Evolutionary conservation across 805 yeast species (phyloP).

Genomic region (Maudiozyma serrabonitensis): DNA sequence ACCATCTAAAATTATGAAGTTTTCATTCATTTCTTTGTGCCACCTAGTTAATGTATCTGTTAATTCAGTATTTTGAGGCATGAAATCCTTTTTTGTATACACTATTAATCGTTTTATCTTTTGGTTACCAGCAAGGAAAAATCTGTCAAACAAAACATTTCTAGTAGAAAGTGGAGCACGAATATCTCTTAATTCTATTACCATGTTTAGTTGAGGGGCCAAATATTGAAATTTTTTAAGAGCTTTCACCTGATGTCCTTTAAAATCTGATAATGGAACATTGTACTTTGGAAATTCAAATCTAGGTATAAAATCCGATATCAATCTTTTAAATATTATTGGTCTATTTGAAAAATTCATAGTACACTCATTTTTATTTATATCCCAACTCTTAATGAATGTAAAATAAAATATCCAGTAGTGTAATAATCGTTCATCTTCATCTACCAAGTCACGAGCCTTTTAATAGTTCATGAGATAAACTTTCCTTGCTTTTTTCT

Average conservation of each 20-base stretch:
- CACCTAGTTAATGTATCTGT: constrained; percentile 32
- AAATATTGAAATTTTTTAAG: constrained; percentile 53
- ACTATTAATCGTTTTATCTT: constrained; percentile 33
- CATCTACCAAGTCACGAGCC: no score
- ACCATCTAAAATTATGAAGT: constrained; percentile 50
- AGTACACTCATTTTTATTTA: not conserved
- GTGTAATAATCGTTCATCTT: no score
- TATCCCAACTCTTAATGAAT: no score
- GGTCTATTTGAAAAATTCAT: not conserved
- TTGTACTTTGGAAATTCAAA: constrained; percentile 62
- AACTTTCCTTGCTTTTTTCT: no score
- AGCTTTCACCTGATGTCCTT: constrained; percentile 85
- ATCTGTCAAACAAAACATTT: constrained; percentile 66
- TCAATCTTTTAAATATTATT: not conserved
- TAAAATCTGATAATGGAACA: constrained; percentile 65
- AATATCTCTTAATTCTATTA: constrained; percentile 79
- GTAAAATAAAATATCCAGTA: no score
- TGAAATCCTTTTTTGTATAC: constrained; percentile 68
- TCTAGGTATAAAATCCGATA: constrained; percentile 52
- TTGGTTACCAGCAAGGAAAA: constrained; percentile 39
- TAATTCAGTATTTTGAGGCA: constrained; percentile 21
- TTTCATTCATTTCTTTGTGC: constrained; percentile 36
- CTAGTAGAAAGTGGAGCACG: constrained; percentile 82
- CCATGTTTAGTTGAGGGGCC: constrained; percentile 71
- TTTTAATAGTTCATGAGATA: no score